Base-by-base conservation (phyloP, 208 protist species). In the Acanthamoeba triangularis region DNA sequence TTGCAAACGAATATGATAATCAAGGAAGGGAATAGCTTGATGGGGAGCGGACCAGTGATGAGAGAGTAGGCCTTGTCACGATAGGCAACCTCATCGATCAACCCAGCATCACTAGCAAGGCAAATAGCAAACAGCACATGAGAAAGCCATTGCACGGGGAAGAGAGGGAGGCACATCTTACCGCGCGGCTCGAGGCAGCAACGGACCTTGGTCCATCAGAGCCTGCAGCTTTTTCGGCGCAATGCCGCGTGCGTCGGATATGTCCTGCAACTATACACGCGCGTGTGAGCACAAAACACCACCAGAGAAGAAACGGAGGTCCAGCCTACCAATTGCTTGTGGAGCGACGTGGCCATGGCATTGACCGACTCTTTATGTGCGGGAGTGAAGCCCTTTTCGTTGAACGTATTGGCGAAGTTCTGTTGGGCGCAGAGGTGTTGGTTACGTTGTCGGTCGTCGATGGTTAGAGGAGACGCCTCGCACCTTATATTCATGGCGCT, bases 401-500 rank as follows among this genome's bases (percentile, higher is more conserved):
- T 93, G 59, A 93, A 93, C 25, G 87, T 76, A 25, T 93, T 93
- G 59, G 65, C 87, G 16, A 93, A 93, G 65, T 76, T 93, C 87
- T 93, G n/a, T 47, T n/a, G 44, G 44, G 44, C 44, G 44, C 44
- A 76, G 23, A 30, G n/a, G 67, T 30, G 67, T 16, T 16, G 7
- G 14, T n/a, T 37, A 18, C 33, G 20, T 44, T 63, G 4, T 49
- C 56, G 35, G 5, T 35, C 35, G 78, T 33, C 37, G 4, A 25
- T 49, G 13, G 37, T 13, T 37, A 28, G 18, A 25, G 18, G 35
- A 28, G 25, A 82, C 11, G 10, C 13, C 3, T 10, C 72, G 72
- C 47, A 93, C 87, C 87, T 93, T 93, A 61, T 76, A 93, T 49
- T 93, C 87, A n/a, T 93, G 65, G 87, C 87, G 87, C 14, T 93